Percentiles rank a stretch among this genome's conserved stretches.
phyloP scores from a whole-genome alignment of 2,329 filamentous ascomycete genomes.

The Cytospora mali region DNA sequence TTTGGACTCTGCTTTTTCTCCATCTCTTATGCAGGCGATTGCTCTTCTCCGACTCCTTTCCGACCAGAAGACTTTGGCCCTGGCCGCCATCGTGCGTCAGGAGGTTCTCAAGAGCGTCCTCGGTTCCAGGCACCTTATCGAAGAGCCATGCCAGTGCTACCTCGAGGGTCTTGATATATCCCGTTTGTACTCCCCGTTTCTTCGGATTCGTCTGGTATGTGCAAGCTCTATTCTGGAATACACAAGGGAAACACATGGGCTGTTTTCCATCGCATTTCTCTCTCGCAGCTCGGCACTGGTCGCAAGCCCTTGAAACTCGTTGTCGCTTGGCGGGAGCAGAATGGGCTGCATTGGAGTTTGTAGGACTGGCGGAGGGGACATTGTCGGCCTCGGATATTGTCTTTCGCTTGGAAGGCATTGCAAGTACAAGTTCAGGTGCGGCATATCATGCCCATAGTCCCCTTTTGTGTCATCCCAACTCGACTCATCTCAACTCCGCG shows the following conservation, averaged over 20 bases:
- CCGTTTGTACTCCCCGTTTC: constrained; percentile 78
- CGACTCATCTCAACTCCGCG: constrained; percentile 11
- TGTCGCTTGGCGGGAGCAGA: constrained; percentile 57
- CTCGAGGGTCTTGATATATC: constrained; percentile 76
- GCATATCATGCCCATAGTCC: constrained; percentile 35
- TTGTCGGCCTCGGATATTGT: constrained; percentile 35
- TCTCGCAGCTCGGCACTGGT: constrained; percentile 66
- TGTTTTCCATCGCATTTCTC: constrained; percentile 74
- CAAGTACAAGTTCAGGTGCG: constrained; percentile 24
- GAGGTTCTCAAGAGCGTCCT: constrained; percentile 58
- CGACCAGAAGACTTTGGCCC: constrained; percentile 51
- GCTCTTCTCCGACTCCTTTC: constrained; percentile 53
- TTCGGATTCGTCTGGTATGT: constrained; percentile 74
- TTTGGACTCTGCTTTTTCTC: constrained; percentile 64
- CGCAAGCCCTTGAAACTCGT: constrained; percentile 69
- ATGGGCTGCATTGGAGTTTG: constrained; percentile 13
- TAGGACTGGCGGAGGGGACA: constrained; percentile 20
- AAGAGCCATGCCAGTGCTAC: constrained; percentile 69
- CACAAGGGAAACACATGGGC: constrained; percentile 69
- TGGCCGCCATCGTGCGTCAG: constrained; percentile 49
- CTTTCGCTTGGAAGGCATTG: constrained; percentile 46
- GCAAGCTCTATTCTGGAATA: constrained; percentile 63
- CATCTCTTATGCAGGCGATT: constrained; percentile 64
- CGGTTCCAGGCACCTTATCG: constrained; percentile 60
- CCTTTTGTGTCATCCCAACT: constrained; percentile 12